A percentile compares a stretch with the other conserved stretches of the same genome.
These are phyloP conservation scores for Vigna unguiculata DNA, from an alignment of 306 rosid species.

Conservation along the genomic window DNA sequence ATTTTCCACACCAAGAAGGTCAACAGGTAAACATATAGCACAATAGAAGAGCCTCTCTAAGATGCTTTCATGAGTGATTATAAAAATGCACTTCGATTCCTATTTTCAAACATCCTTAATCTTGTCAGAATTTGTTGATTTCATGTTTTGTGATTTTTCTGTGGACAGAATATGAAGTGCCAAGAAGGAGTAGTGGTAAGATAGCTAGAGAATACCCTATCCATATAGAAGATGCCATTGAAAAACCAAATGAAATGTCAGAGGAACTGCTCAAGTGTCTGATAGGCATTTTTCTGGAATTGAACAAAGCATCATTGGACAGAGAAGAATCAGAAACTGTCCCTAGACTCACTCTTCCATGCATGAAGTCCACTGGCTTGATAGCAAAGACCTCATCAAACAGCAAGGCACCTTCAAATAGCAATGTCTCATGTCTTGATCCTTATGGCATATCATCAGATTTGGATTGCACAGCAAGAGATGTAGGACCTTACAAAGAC, in stretches of 20 bases:
- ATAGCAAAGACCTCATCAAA: constrained; percentile 65
- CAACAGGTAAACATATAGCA: constrained; percentile 54
- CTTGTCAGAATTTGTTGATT: too few relatives aligned
- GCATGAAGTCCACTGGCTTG: constrained; percentile 75
- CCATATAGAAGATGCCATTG: constrained; percentile 47
- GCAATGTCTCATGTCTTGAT: constrained; percentile 57
- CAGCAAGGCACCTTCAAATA: constrained; percentile 67
- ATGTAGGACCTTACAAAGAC: constrained; percentile 80
- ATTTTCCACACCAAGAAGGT: constrained; percentile 53
- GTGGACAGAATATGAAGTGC: constrained; percentile 53
- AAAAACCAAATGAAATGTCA: constrained; percentile 82
- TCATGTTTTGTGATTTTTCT: too few relatives aligned
- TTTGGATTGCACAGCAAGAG: constrained; percentile 63
- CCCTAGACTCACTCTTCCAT: constrained; percentile 68
- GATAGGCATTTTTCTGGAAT: constrained; percentile 72
- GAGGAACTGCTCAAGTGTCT: constrained; percentile 79
- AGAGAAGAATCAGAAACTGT: constrained; percentile 65
- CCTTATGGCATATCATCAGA: constrained; percentile 78
- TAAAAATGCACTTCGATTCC: neutral
- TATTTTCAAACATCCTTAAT: neutral
- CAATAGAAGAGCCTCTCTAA: too few relatives aligned
- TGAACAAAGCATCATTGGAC: constrained; percentile 63
- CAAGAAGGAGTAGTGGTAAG: constrained; percentile 62
- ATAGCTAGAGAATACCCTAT: constrained; percentile 48
- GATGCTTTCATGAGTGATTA: neutral